Evolutionary conservation across 75 land plant species (phyloP).

Genomic region (Chamaecyparis obtusa): DNA sequence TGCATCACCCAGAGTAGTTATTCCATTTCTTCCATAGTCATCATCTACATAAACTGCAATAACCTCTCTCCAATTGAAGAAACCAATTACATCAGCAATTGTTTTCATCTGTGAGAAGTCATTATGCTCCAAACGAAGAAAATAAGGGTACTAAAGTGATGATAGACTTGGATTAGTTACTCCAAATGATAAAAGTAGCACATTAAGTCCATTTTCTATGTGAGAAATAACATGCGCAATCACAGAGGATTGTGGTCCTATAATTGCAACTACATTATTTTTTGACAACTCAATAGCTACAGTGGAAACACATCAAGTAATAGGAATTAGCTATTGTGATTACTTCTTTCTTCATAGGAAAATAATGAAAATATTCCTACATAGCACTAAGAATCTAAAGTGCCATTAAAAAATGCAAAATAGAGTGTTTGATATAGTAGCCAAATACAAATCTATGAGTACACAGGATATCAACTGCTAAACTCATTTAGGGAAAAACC

Average conservation of each 20-base stretch:
- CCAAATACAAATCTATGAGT: too few species aligned
- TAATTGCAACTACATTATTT: too few species aligned
- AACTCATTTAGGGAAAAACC: too few species aligned
- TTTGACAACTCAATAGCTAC: too few species aligned
- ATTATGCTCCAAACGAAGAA: slow-evolving; percentile 61
- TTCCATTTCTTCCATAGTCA: slow-evolving; percentile 78
- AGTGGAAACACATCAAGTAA: too few species aligned
- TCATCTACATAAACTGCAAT: slow-evolving; percentile 77
- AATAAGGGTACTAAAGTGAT: slow-evolving; percentile 60
- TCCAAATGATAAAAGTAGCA: slow-evolving; percentile 59
- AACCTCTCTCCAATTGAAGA: slow-evolving; percentile 66
- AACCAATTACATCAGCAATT: slow-evolving; percentile 53
- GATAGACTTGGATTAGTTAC: slow-evolving; percentile 80
- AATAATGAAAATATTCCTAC: too few species aligned
- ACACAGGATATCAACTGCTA: too few species aligned
- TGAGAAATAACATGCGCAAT: slow-evolving; percentile 69
- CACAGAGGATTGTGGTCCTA: slow-evolving; percentile 79
- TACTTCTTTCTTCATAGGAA: too few species aligned
- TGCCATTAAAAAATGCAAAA: too few species aligned
- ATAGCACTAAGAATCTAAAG: too few species aligned
- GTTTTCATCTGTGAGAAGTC: slow-evolving; percentile 74
- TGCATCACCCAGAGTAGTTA: slow-evolving; percentile 63
- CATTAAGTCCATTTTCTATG: slow-evolving; percentile 57
- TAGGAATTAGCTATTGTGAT: too few species aligned
- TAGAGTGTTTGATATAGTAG: too few species aligned